Percentiles rank a stretch among this genome's conserved stretches.
phyloP scores from a whole-genome alignment of 176 grass and related monocot species.

The Oryza coarctata region DNA sequence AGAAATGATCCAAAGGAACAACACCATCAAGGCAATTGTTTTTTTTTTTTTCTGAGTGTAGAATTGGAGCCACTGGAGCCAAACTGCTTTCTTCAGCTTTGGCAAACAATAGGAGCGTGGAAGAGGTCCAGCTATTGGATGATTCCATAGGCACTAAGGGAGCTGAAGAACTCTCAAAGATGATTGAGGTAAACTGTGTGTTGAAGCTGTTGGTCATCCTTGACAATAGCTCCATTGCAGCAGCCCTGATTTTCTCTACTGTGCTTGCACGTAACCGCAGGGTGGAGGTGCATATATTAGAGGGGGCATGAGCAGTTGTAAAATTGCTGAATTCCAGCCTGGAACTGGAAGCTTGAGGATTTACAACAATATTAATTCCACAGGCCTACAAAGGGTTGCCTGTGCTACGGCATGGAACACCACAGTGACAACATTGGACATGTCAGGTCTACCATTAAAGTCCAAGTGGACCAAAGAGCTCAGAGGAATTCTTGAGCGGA shows the following conservation, averaged over 20 bases:
- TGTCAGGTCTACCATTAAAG: constrained; percentile 65
- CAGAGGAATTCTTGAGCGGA: constrained; percentile 68
- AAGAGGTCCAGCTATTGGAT: constrained; percentile 90
- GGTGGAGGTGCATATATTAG: constrained; percentile 73
- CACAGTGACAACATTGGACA: constrained; percentile 63
- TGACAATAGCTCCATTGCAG: constrained; percentile 66
- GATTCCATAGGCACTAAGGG: constrained; percentile 75
- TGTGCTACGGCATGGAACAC: constrained; percentile 87
- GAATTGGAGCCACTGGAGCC: constrained; percentile 57
- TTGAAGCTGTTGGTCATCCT: constrained; percentile 68
- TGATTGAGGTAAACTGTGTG: constrained; percentile 84
- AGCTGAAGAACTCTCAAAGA: constrained; percentile 83
- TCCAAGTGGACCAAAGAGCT: constrained; percentile 85
- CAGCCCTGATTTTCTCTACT: constrained; percentile 75
- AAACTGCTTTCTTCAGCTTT: constrained; percentile 73
- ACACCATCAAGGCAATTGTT: constrained; percentile 54
- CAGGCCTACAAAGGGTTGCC: constrained; percentile 51
- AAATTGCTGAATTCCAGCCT: constrained; percentile 76
- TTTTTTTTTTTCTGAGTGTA: constrained; percentile 74
- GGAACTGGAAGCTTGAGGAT: constrained; percentile 67
- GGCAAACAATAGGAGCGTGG: constrained; percentile 61
- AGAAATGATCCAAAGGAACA: constrained; percentile 61
- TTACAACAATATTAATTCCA: constrained; percentile 53
- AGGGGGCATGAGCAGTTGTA: constrained; percentile 33
- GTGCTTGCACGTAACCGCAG: constrained; percentile 68